phyloP scores from a whole-genome alignment of 2,329 filamentous ascomycete genomes.

The Cladophialophora chaetospira region DNA sequence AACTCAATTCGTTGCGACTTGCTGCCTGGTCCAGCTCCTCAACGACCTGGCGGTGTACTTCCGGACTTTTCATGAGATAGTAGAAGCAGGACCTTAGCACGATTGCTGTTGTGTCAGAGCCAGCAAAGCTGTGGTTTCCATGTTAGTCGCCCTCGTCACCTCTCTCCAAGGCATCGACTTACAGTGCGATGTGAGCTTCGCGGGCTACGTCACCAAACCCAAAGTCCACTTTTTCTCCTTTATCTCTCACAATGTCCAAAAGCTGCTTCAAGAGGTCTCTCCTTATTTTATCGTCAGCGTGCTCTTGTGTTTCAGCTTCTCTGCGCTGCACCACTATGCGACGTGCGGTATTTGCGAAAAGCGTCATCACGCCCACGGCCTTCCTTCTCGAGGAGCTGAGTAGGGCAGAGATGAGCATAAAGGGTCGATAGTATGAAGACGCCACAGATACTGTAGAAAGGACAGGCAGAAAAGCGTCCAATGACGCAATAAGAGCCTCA shows the following conservation, averaged over 20 bases:
- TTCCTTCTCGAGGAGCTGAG: constrained; percentile 31
- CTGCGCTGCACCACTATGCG: constrained; percentile 33
- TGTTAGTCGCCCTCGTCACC: background rate
- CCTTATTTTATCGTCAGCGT: constrained; percentile 18
- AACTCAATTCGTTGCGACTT: constrained; percentile 7
- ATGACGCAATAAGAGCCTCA: constrained; percentile 42
- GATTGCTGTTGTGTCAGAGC: constrained; percentile 28
- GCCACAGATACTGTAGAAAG: constrained; percentile 36
- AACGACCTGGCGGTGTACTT: constrained; percentile 14
- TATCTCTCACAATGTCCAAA: constrained; percentile 35
- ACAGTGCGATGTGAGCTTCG: constrained; percentile 25
- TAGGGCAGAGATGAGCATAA: constrained; percentile 35
- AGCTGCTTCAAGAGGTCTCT: constrained; percentile 37
- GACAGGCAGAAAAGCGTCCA: constrained; percentile 40
- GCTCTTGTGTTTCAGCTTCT: constrained; percentile 26
- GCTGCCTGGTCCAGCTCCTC: constrained; percentile 17
- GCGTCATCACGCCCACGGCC: constrained; percentile 35
- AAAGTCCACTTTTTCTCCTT: constrained; percentile 38
- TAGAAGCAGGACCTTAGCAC: constrained; percentile 26
- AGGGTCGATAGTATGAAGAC: constrained; percentile 36
- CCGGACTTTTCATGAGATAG: constrained; percentile 52
- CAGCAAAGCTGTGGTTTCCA: constrained; percentile 11
- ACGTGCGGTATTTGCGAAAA: constrained; percentile 34
- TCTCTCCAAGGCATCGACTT: background rate
- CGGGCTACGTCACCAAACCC: constrained; percentile 25